Percentiles rank a stretch among this genome's conserved stretches.
These are phyloP conservation scores for Solanum hybrid DNA, from an alignment of 305 asterid species.

Conservation along the genomic window DNA sequence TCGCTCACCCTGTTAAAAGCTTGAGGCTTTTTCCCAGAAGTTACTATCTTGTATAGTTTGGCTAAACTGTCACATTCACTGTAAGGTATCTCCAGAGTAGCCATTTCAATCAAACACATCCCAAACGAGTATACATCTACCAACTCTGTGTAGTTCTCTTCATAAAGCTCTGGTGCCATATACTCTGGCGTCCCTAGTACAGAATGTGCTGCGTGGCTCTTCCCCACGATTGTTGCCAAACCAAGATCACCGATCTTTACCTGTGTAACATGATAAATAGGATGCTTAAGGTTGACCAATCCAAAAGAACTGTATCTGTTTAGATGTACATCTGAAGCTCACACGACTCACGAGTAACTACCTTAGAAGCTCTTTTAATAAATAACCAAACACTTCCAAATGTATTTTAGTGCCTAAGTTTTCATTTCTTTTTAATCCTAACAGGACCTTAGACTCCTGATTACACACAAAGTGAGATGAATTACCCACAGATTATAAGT, in stretches of 20 bases:
- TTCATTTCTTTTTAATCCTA: background rate
- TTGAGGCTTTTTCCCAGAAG: conserved; percentile 11
- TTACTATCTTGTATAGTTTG: conserved; percentile 15
- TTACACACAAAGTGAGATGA: background rate
- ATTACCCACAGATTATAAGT: background rate
- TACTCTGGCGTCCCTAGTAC: conserved; percentile 15
- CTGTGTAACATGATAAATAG: conserved; percentile 8
- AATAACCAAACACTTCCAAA: background rate
- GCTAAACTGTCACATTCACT: conserved; percentile 18
- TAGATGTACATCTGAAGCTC: background rate
- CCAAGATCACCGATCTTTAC: conserved; percentile 24
- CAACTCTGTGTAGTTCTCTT: conserved; percentile 16
- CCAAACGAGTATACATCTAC: conserved; percentile 21
- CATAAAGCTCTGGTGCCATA: conserved; percentile 24
- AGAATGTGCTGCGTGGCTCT: conserved; percentile 15
- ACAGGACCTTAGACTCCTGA: background rate
- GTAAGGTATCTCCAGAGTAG: conserved; percentile 14
- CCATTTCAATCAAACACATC: conserved; percentile 22
- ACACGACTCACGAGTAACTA: background rate
- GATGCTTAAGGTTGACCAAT: background rate
- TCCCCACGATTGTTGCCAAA: conserved; percentile 13
- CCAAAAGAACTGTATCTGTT: background rate
- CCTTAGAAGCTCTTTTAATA: background rate
- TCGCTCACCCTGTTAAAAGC: conserved; percentile 12
- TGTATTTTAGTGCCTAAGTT: background rate